A percentile compares a stretch with the other conserved stretches of the same genome.
These are phyloP conservation scores for Articulospora tetracladia DNA, from an alignment of 495 filamentous ascomycete species.

Conservation along the genomic window DNA sequence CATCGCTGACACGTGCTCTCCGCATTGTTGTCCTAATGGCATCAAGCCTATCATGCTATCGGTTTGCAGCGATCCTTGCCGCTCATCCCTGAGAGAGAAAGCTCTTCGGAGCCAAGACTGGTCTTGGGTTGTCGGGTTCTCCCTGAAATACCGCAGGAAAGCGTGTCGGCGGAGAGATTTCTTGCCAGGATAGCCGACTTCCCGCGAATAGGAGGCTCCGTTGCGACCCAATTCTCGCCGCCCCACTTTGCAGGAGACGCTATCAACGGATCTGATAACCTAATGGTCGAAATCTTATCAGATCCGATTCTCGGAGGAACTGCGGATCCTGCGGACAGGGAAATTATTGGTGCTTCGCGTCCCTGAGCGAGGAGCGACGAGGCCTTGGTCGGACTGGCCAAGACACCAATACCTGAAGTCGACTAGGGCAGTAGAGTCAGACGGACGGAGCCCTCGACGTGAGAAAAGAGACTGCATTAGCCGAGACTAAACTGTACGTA, in stretches of 20 bases:
- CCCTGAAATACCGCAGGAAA: background rate
- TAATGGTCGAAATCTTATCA: constrained; percentile 2
- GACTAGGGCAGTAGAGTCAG: too few relatives aligned
- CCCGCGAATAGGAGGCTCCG: too few relatives aligned
- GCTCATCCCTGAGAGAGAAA: too few relatives aligned
- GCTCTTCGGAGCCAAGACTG: too few relatives aligned
- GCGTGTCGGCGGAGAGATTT: background rate
- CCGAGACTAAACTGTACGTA: too few relatives aligned
- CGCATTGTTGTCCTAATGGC: background rate
- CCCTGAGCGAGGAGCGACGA: too few relatives aligned
- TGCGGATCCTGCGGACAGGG: too few relatives aligned
- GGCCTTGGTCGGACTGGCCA: too few relatives aligned
- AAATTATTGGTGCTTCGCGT: too few relatives aligned
- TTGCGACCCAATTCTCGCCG: background rate
- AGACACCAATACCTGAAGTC: too few relatives aligned
- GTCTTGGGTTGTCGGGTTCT: background rate
- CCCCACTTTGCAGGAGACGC: background rate
- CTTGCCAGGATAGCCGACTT: background rate
- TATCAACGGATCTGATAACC: constrained; percentile 6
- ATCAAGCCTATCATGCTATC: background rate
- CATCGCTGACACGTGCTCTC: background rate
- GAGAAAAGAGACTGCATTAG: too few relatives aligned
- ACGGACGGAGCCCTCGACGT: too few relatives aligned
- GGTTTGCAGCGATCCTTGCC: background rate
- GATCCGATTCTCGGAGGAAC: background rate